phyloP scores from a whole-genome alignment of 805 yeast species.

The Candida incommunis region DNA sequence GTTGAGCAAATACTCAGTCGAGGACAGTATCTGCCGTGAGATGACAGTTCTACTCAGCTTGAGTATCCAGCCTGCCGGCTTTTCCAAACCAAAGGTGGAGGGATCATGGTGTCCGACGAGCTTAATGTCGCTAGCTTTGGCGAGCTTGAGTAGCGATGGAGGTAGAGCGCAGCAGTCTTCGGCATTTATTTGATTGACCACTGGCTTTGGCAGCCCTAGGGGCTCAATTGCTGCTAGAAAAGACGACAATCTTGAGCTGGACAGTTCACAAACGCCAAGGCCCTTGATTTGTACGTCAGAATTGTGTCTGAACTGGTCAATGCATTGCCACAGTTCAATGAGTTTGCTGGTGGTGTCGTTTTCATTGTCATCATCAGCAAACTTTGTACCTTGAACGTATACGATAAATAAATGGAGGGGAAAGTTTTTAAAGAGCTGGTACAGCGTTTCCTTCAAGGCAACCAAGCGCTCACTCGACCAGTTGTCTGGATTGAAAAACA shows the following conservation, averaged over 20 bases:
- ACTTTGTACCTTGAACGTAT: slow-evolving; percentile 17
- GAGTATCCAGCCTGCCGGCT: slow-evolving; percentile 11
- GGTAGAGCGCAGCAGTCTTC: slow-evolving; percentile 24
- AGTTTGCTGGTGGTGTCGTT: slow-evolving; percentile 8
- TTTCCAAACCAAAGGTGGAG: slow-evolving; percentile 8
- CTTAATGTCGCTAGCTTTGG: slow-evolving; percentile 15
- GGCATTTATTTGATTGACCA: slow-evolving; percentile 20
- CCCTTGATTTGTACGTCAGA: slow-evolving; percentile 4
- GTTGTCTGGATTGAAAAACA: slow-evolving; percentile 8
- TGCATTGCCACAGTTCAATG: slow-evolving; percentile 11
- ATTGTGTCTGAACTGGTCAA: slow-evolving; percentile 3
- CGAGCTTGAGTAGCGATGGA: slow-evolving; percentile 16
- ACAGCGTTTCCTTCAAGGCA: slow-evolving; percentile 2
- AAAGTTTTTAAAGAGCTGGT: not conserved
- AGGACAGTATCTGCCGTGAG: slow-evolving; percentile 13
- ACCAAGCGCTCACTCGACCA: slow-evolving; percentile 1
- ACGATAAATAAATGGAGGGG: slow-evolving; percentile 8
- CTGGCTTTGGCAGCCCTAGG: not conserved
- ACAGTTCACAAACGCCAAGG: slow-evolving; percentile 19
- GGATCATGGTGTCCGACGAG: slow-evolving; percentile 23
- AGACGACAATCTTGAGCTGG: slow-evolving; percentile 11
- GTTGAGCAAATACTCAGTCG: slow-evolving; percentile 10
- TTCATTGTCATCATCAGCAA: slow-evolving; percentile 16
- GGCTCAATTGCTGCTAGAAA: slow-evolving; percentile 8
- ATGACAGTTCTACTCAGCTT: slow-evolving; percentile 10